These are phyloP conservation scores for Fusarium algeriense DNA, from an alignment of 2,329 filamentous ascomycete species.

Conservation along the genomic window DNA sequence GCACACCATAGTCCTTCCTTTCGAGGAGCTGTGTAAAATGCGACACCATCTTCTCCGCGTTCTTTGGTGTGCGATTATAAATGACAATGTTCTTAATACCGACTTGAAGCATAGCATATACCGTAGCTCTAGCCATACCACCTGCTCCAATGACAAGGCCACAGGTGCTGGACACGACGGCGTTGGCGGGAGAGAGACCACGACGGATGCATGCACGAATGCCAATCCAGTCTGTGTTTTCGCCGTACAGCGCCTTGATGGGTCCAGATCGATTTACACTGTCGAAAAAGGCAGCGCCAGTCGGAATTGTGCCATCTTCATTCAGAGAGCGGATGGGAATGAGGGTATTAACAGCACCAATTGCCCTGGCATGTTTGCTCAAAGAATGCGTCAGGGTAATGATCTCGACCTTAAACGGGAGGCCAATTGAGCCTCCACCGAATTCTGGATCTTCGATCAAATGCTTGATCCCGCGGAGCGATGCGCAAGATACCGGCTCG, in stretches of 20 bases:
- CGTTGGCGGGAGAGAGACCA: slow-evolving; percentile 79
- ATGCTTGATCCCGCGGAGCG: slow-evolving; percentile 72
- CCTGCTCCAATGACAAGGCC: slow-evolving; percentile 74
- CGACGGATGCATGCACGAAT: slow-evolving; percentile 79
- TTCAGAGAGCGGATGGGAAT: slow-evolving; percentile 75
- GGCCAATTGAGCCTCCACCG: slow-evolving; percentile 77
- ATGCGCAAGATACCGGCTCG: slow-evolving; percentile 71
- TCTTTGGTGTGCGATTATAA: slow-evolving; percentile 76
- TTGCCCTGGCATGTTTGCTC: slow-evolving; percentile 78
- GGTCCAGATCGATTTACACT: slow-evolving; percentile 72
- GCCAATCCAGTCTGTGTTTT: slow-evolving; percentile 87
- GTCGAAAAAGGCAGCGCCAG: slow-evolving; percentile 64
- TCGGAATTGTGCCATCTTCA: slow-evolving; percentile 68
- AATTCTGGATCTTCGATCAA: slow-evolving; percentile 75
- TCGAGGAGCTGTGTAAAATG: slow-evolving; percentile 74
- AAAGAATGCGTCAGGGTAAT: slow-evolving; percentile 76
- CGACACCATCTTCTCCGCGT: slow-evolving; percentile 73
- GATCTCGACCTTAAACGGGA: slow-evolving; percentile 81
- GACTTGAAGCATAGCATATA: slow-evolving; percentile 82
- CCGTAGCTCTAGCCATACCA: slow-evolving; percentile 82
- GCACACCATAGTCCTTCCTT: slow-evolving; percentile 57
- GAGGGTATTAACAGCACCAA: slow-evolving; percentile 81
- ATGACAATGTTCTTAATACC: slow-evolving; percentile 82
- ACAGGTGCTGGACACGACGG: slow-evolving; percentile 66
- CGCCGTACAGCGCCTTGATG: slow-evolving; percentile 77